Conservation (phyloP, 768 basidiomycete species). For the Kwoniella shandongensis region DNA sequence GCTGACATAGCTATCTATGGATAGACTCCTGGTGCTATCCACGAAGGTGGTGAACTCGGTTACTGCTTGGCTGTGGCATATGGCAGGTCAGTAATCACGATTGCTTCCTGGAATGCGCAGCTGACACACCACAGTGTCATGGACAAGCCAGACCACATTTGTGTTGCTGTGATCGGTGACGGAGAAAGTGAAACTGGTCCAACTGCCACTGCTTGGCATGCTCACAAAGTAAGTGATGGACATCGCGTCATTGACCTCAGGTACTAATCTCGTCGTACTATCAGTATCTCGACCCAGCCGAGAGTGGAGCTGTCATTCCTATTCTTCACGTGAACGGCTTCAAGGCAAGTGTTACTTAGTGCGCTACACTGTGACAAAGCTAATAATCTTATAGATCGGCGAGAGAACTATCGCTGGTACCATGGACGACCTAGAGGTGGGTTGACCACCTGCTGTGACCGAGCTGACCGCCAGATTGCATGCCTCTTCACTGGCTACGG, state of each 20-base stretch:
- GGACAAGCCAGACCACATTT: constrained; percentile 84
- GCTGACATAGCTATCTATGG: no score
- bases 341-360: constrained; percentile 22
- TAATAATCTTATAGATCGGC: constrained; percentile 65
- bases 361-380: constrained; percentile 2
- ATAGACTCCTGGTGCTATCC: constrained; percentile 81
- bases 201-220: constrained; percentile 65
- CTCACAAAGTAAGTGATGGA: constrained; percentile 61
- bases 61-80: constrained; percentile 84
- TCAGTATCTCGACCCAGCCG: constrained; percentile 77
- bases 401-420: constrained; percentile 85
- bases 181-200: constrained; percentile 62
- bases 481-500: constrained; percentile 61
- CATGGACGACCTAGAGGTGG: constrained; percentile 78
- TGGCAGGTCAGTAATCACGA: constrained; percentile 55
- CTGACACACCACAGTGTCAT: constrained; percentile 62
- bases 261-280: background rate
- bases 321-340: constrained; percentile 74
- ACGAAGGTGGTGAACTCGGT: constrained; percentile 85
- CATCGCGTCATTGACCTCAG: background rate
- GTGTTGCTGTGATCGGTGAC: constrained; percentile 79
- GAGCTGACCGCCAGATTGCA: constrained; percentile 54
- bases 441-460: background rate
- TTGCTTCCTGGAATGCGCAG: background rate
- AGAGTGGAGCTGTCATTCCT: constrained; percentile 87